Evolutionary conservation across 2,329 filamentous ascomycete genomes (phyloP).

Genomic region (Calonectria hongkongensis): DNA sequence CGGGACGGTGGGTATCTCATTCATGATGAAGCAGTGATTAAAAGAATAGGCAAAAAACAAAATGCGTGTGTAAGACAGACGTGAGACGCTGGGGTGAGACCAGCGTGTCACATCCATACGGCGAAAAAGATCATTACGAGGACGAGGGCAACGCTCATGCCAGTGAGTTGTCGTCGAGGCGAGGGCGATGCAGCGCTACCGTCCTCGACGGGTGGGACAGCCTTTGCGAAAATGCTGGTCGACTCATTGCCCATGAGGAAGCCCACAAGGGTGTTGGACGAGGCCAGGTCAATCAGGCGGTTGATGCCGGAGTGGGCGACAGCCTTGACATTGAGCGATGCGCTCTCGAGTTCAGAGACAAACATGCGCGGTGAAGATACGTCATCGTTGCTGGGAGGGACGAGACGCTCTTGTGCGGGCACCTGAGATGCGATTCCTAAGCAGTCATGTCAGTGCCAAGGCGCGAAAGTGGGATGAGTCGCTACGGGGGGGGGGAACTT

Average conservation of each 20-base stretch:
- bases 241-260: constrained; percentile 95
- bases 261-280: constrained; percentile 87
- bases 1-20: constrained; percentile 55
- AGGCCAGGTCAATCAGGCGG: constrained; percentile 86
- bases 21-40: constrained; percentile 40
- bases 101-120: constrained; percentile 50
- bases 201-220: constrained; percentile 77
- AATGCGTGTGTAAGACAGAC: constrained; percentile 27
- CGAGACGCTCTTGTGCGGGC: constrained; percentile 81
- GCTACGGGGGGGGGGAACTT: constrained; percentile 18
- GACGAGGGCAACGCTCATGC: constrained; percentile 54
- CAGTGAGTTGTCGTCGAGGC: constrained; percentile 54
- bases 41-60: constrained; percentile 28
- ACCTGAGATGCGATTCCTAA: constrained; percentile 84
- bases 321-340: constrained; percentile 83
- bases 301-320: constrained; percentile 90
- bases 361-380: constrained; percentile 81
- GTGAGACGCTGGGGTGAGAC: background rate
- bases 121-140: constrained; percentile 56
- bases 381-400: constrained; percentile 86
- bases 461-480: constrained; percentile 7
- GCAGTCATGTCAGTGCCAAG: constrained; percentile 37
- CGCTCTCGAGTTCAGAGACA: constrained; percentile 89
- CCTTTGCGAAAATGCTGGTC: constrained; percentile 87
- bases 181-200: constrained; percentile 74